Percentiles rank a stretch among this genome's conserved stretches.
These are phyloP conservation scores for Termitomyces heimii DNA, from an alignment of 768 basidiomycete genomes.

Conservation along the genomic window DNA sequence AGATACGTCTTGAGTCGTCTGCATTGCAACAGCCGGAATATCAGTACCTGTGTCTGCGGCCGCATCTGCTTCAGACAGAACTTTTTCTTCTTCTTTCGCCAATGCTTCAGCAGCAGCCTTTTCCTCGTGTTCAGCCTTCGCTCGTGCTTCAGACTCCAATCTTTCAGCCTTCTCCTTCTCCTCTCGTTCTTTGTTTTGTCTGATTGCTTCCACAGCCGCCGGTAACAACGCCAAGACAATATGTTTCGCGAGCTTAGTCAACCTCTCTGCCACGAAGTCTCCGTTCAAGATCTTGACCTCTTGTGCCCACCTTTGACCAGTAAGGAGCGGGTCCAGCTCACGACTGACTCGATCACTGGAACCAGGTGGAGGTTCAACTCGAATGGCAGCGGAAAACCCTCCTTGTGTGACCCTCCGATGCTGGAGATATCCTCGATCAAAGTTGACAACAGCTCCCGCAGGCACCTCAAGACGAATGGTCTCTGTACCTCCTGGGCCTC, in stretches of 20 bases:
- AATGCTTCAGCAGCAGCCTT: slow-evolving; percentile 21
- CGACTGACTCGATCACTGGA: slow-evolving; percentile 41
- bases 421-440: slow-evolving; percentile 49
- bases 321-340: slow-evolving; percentile 74
- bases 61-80: slow-evolving; percentile 23
- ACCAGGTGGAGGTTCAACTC: slow-evolving; percentile 52
- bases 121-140: slow-evolving; percentile 27
- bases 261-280: slow-evolving; percentile 63
- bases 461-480: slow-evolving; percentile 77
- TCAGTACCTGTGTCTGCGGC: slow-evolving; percentile 26
- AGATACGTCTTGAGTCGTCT: slow-evolving; percentile 20
- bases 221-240: slow-evolving; percentile 72
- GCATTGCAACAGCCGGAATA: slow-evolving; percentile 15
- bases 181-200: slow-evolving; percentile 49
- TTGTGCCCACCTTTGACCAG: slow-evolving; percentile 84
- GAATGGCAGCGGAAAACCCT: slow-evolving; percentile 48
- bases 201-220: slow-evolving; percentile 62
- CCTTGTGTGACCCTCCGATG: slow-evolving; percentile 43
- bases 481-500: slow-evolving; percentile 48
- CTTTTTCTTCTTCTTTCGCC: slow-evolving; percentile 30
- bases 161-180: slow-evolving; percentile 45
- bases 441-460: slow-evolving; percentile 52
- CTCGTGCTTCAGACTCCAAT: slow-evolving; percentile 32
- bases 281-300: slow-evolving; percentile 81
- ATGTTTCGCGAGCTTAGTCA: slow-evolving; percentile 64